Evolutionary conservation across 108 stramenopile species (phyloP), one percentile per base, ranked within the genome.

Genomic region (Nannochloropsis oceanica): DNA sequence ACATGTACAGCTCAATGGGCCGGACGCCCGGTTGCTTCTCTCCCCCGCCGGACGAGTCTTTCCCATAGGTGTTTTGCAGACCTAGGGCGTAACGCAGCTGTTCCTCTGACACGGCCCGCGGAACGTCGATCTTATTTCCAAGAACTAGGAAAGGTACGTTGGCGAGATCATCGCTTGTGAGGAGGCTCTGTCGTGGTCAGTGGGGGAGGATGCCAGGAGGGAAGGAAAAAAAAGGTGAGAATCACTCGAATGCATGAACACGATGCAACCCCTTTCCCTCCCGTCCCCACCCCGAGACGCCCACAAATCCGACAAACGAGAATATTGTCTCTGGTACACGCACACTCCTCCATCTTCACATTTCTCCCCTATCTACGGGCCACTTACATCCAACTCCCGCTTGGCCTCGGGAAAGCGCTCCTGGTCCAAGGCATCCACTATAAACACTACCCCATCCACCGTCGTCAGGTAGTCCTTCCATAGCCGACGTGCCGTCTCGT

Each of bases 111-210:
- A 95, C 96, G 50, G 99, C 97, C 83, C 88, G 91, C 46, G 95
- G 95, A 91, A 97, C 94, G 88, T 99, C 99, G 87, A 98, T 98
- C 90, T 99, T 99, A 92, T 99, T 99, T 85, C 99, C 99, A 80
- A 99, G 92, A 43, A 99, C 96, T 43, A 99, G 93, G 88, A 98
- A 98, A 20, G 99, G 99, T 43, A 98, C 96, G 87, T 95, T 95
- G 34, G 92, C 91, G 84, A 99, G 92, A 90, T 97, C 96, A 86
- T 97, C 96, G 44, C 81, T 43, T 27, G 42, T 84, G 12, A 90
- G 90, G 24, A 91, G 88, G 18, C 80, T 84, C 89, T 90, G 86
- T 81, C 80, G 26, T 14, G 25, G 8, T 81, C 25, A 13, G 80
- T n/a, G 73, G n/a, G 2, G 5, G 73, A 73, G 5, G n/a, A 73